These are phyloP conservation scores for Lophiostoma macrostomum DNA, from an alignment of 495 filamentous ascomycete species.

Conservation along the genomic window DNA sequence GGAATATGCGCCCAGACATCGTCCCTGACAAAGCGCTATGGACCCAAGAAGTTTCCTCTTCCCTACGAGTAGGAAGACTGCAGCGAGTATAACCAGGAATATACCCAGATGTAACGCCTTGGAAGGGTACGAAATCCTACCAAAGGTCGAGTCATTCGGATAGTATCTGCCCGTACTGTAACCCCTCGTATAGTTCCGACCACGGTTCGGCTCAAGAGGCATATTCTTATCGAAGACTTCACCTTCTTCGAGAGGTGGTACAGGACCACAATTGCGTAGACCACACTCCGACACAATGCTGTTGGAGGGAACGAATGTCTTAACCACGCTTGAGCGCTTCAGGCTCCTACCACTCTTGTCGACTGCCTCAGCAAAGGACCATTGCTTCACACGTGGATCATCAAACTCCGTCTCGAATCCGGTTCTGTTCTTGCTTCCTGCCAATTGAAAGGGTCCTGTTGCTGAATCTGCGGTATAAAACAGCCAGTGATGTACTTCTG, in stretches of 20 bases:
- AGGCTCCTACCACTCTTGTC: conserved; percentile 26
- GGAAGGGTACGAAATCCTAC: no score
- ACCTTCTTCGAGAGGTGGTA: conserved; percentile 10
- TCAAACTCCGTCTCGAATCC: conserved; percentile 38
- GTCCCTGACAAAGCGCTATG: no score
- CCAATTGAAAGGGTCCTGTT: conserved; percentile 13
- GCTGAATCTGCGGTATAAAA: conserved; percentile 15
- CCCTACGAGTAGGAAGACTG: no score
- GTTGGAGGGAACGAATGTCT: conserved; percentile 30
- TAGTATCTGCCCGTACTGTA: conserved; percentile 10
- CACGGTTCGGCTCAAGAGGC: neutral
- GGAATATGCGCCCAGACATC: no score
- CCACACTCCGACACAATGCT: conserved; percentile 17
- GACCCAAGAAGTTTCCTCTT: no score
- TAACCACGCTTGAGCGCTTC: conserved; percentile 22
- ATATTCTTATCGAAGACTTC: conserved; percentile 10
- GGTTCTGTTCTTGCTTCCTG: conserved; percentile 12
- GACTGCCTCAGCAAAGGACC: conserved; percentile 34
- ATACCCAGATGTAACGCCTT: no score
- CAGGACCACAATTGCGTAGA: conserved; percentile 23
- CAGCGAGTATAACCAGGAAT: no score
- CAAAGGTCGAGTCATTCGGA: neutral
- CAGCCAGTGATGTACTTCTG: conserved; percentile 9
- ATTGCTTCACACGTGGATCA: conserved; percentile 3
- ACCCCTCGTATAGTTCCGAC: conserved; percentile 11